Conservation (phyloP, 2,329 filamentous ascomycete species). For the Neonectria faginata region DNA sequence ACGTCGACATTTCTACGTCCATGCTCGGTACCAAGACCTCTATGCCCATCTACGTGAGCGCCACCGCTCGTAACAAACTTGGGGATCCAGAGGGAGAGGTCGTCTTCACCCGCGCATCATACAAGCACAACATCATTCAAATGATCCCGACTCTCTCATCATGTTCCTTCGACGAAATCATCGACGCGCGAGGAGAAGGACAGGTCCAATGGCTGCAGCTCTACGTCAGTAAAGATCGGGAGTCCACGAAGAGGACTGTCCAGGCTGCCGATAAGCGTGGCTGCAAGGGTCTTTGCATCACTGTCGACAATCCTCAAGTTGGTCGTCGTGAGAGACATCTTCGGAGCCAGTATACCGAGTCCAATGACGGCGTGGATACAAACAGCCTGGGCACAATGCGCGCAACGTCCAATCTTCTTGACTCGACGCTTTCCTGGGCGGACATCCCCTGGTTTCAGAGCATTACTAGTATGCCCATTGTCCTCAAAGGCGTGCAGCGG, state of each 20-base stretch:
- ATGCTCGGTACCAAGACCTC: constrained; percentile 92
- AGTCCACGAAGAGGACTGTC: constrained; percentile 90
- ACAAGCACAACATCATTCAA: constrained; percentile 90
- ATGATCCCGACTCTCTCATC: constrained; percentile 99
- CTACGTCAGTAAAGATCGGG: constrained; percentile 95
- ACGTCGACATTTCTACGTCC: constrained; percentile 86
- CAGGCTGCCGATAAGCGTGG: constrained; percentile 90
- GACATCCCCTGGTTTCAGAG: constrained; percentile 93
- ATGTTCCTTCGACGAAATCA: constrained; percentile 96
- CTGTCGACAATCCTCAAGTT: constrained; percentile 95
- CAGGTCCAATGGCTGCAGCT: constrained; percentile 98
- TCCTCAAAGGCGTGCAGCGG: constrained; percentile 95
- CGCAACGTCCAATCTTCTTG: constrained; percentile 96
- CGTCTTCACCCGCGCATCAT: constrained; percentile 84
- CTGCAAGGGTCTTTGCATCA: constrained; percentile 97
- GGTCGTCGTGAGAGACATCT: constrained; percentile 97
- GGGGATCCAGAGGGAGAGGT: constrained; percentile 96
- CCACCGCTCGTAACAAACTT: constrained; percentile 94
- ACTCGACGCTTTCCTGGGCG: constrained; percentile 89
- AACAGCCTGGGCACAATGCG: constrained; percentile 93
- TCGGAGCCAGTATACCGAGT: constrained; percentile 90
- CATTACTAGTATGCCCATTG: constrained; percentile 93
- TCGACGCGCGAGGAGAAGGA: constrained; percentile 81
- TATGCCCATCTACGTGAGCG: constrained; percentile 96
- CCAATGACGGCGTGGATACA: constrained; percentile 80